Evolutionary conservation across 768 basidiomycete genomes (phyloP), one percentile per base, ranked within the genome.

Genomic region (Fomitopsis serialis): DNA sequence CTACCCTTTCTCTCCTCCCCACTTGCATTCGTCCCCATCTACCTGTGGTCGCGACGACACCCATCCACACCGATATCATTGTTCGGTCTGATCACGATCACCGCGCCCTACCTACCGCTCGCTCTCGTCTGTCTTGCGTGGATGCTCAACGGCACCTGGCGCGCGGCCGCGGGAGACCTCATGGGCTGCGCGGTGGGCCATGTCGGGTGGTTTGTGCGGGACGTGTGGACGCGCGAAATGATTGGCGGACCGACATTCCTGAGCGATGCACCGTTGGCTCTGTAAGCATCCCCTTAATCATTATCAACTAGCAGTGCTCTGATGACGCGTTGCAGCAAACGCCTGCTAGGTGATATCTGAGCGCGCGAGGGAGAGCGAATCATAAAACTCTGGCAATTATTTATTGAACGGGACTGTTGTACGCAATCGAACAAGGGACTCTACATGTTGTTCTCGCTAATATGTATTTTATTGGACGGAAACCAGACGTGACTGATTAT

Each of bases 1-100:
- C 80, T 95, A 15, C 93, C 94, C 0, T 96, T 97, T 74, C 84
- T 98, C 43, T 95, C 94, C 4, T 90, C 92, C 0, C 85, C 93
- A 0, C 80, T 96, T 27, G 93, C 94, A 0, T 97, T 96, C 64
- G 91, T 96, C 2, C 89, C 96, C 2, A 97, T 98, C 37, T 99
- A 99, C 68, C 77, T 98, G 55, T 99, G 97, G 97, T 93, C 94
- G 17, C 77, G 96, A 50, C 79, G 94, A 21, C 96, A 99, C 66
- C 94, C 96, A 2, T 84, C 87, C 3, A 92, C 93, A 3, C 92
- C 92, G n/a, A 93, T 99, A 54, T 95, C 92, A 2, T 81, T 99
- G 15, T 97, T 99, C 61, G 96, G 96, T 9, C 74, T 98, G 24
- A 78, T 98, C 63, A 98, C 92, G 3, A 94, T 99, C 64, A 88